Evolutionary conservation across 257 asterid species (phyloP).

Genomic region (Salvia rosmarinus): DNA sequence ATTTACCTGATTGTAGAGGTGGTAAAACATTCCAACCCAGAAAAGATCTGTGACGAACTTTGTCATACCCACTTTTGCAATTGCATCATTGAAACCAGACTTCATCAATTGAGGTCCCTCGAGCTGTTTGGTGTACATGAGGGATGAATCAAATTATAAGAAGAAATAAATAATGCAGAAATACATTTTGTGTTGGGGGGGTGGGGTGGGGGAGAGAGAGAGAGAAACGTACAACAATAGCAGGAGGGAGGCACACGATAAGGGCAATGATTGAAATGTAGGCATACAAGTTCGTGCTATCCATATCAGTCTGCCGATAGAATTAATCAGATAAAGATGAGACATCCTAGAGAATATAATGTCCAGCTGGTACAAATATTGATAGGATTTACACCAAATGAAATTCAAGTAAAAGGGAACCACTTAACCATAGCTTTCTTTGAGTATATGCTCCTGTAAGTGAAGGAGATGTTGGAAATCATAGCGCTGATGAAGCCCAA

Average conservation of each 20-base stretch:
- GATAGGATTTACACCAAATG: conserved; percentile 4
- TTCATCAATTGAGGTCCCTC: conserved; percentile 86
- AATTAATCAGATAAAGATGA: conserved; percentile 17
- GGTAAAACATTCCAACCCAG: conserved; percentile 99
- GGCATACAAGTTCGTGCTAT: conserved; percentile 93
- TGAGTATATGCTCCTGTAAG: conserved; percentile 96
- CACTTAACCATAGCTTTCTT: conserved; percentile 94
- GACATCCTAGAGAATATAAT: conserved; percentile 11
- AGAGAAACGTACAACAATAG: conserved; percentile 32
- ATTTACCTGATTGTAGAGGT: conserved; percentile 95
- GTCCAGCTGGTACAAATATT: neutral
- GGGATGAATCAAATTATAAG: conserved; percentile 1
- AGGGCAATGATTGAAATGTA: conserved; percentile 45
- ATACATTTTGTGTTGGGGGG: too few relatives aligned
- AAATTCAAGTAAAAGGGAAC: conserved; percentile 7
- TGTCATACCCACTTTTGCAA: conserved; percentile 82
- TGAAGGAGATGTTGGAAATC: conserved; percentile 99
- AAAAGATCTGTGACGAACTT: conserved; percentile 88
- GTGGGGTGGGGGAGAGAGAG: neutral
- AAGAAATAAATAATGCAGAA: neutral
- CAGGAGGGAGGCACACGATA: conserved; percentile 75
- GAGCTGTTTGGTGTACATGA: conserved; percentile 47
- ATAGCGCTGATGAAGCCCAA: conserved; percentile 86
- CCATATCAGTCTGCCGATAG: conserved; percentile 44
- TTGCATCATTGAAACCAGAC: conserved; percentile 82